phyloP scores from a whole-genome alignment of 306 rosid genomes.

The Prunus mongolica region DNA sequence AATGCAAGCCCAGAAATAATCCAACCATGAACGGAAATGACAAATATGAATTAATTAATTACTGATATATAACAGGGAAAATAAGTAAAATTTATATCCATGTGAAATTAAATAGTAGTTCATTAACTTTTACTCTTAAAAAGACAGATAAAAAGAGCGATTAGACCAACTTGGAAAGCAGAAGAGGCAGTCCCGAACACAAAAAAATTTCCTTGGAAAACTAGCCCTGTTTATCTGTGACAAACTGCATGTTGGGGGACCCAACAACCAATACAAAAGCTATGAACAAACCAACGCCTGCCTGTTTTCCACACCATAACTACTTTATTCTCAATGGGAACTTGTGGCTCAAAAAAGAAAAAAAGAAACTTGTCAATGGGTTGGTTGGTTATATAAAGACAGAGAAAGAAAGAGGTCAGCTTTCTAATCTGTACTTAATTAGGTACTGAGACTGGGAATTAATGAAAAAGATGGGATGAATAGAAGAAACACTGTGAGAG shows the following conservation, averaged over 20 bases:
- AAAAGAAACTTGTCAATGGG: neutral
- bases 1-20: neutral
- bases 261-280: conserved; percentile 21
- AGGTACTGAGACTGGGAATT: too few relatives aligned
- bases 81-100: too few relatives aligned
- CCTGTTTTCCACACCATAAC: conserved; percentile 36
- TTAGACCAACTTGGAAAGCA: conserved; percentile 61
- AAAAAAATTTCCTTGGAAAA: conserved; percentile 51
- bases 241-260: conserved; percentile 28
- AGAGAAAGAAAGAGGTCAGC: too few relatives aligned
- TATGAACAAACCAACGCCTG: conserved; percentile 6
- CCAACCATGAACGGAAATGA: neutral
- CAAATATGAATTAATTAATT: too few relatives aligned
- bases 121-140: too few relatives aligned
- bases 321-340: neutral
- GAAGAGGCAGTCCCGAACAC: conserved; percentile 88
- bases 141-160: neutral
- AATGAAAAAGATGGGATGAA: too few relatives aligned
- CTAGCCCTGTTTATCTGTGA: conserved; percentile 38
- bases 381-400: neutral
- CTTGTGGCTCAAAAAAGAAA: too few relatives aligned
- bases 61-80: too few relatives aligned
- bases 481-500: too few relatives aligned
- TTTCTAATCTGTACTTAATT: too few relatives aligned
- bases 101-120: too few relatives aligned